A percentile compares a stretch with the other conserved stretches of the same genome.
These are phyloP conservation scores for Diaporthe vexans DNA, from an alignment of 2,329 filamentous ascomycete genomes.

Conservation along the genomic window DNA sequence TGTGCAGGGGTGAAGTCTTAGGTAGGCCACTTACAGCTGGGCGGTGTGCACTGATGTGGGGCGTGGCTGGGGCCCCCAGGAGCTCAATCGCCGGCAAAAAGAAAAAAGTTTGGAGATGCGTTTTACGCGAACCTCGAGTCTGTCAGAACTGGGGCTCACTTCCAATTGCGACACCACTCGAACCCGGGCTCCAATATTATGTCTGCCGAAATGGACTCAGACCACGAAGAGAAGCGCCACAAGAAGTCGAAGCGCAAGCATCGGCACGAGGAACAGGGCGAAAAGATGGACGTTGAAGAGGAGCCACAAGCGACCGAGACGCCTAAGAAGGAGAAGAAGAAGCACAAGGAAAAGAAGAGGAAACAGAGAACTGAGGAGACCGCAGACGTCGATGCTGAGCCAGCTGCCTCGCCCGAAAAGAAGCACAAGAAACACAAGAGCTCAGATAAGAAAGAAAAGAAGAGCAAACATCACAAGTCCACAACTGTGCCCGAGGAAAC, in stretches of 20 bases:
- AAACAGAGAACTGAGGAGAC: slow-evolving; percentile 46
- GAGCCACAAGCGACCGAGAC: slow-evolving; percentile 28
- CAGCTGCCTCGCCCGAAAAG: slow-evolving; percentile 33
- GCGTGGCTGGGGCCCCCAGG: slow-evolving; percentile 3
- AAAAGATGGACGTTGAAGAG: slow-evolving; percentile 41
- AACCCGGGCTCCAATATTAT: slow-evolving; percentile 1
- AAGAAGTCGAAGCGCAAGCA: slow-evolving; percentile 43
- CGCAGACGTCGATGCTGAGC: slow-evolving; percentile 42
- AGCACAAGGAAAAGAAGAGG: slow-evolving; percentile 53
- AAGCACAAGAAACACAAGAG: slow-evolving; percentile 40
- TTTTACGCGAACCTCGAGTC: not conserved
- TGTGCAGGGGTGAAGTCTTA: not conserved
- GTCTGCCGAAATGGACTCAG: slow-evolving; percentile 39
- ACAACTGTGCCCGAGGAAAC: slow-evolving; percentile 23
- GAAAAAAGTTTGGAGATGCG: slow-evolving; percentile 40
- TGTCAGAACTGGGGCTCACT: not conserved
- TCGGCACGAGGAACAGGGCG: slow-evolving; percentile 40
- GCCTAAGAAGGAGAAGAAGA: slow-evolving; percentile 44
- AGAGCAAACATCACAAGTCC: slow-evolving; percentile 42
- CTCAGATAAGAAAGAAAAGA: slow-evolving; percentile 46
- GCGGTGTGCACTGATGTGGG: slow-evolving; percentile 37
- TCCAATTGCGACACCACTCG: not conserved
- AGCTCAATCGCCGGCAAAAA: slow-evolving; percentile 36
- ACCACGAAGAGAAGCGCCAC: slow-evolving; percentile 40
- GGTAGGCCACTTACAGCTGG: not conserved